Evolutionary conservation across 345 rosid species (phyloP).

Genomic region (Iberis pinnata): DNA sequence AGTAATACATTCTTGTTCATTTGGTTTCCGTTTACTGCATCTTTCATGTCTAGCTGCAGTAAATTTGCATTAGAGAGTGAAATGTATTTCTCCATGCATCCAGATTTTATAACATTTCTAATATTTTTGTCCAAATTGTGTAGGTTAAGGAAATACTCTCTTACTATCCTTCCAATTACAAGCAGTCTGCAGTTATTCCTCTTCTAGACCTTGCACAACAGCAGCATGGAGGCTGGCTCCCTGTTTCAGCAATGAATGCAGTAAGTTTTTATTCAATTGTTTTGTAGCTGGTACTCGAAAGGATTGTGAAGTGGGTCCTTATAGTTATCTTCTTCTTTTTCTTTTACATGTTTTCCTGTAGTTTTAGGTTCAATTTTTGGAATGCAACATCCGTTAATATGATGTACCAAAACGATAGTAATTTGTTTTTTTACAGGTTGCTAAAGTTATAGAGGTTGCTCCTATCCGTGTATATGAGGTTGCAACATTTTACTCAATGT

Average conservation of each 20-base stretch:
- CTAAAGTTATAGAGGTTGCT: constrained; percentile 78
- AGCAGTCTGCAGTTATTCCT: constrained; percentile 97
- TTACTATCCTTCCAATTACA: constrained; percentile 94
- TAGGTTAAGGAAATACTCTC: constrained; percentile 90
- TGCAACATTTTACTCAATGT: constrained; percentile 97
- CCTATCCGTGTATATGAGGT: constrained; percentile 96
- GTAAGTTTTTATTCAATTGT: constrained; percentile 31
- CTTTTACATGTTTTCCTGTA: too few species aligned
- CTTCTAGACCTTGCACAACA: constrained; percentile 98
- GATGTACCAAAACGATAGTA: too few species aligned
- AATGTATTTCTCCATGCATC: not conserved
- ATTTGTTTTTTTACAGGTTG: constrained; percentile 72
- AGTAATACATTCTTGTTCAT: not conserved
- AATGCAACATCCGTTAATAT: too few species aligned
- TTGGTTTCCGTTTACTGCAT: not conserved
- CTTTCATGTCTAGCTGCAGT: not conserved
- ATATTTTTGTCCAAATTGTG: not conserved
- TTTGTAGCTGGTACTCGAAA: too few species aligned
- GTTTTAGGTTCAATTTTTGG: too few species aligned
- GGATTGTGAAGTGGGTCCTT: not conserved
- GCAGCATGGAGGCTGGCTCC: constrained; percentile 99
- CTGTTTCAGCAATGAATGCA: constrained; percentile 98
- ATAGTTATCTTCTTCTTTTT: not conserved
- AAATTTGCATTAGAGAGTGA: not conserved
- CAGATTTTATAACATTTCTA: constrained; percentile 1